A percentile compares a stretch with the other conserved stretches of the same genome.
Conservation (phyloP, 2,329 filamentous ascomycete species). For the Penicillium sp. region DNA sequence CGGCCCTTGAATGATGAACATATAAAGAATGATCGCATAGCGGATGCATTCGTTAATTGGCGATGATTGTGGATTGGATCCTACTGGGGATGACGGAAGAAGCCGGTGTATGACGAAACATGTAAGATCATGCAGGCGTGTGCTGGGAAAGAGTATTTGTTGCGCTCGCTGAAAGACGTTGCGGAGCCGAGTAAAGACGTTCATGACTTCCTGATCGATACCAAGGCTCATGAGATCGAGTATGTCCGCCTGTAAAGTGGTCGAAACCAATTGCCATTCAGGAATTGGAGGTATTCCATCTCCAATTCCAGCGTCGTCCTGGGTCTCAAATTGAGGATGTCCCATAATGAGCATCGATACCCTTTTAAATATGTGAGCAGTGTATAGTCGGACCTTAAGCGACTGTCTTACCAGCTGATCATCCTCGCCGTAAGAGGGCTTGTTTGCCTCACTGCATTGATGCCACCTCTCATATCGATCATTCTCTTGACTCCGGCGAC, state of each 20-base stretch:
- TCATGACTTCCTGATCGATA: slow-evolving; percentile 36
- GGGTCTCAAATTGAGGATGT: slow-evolving; percentile 52
- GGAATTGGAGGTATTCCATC: slow-evolving; percentile 51
- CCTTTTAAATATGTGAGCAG: slow-evolving; percentile 37
- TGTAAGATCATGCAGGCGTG: slow-evolving; percentile 54
- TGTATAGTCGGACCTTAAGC: neutral
- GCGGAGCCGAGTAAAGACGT: slow-evolving; percentile 47
- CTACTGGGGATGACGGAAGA: slow-evolving; percentile 25
- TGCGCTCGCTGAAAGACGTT: slow-evolving; percentile 42
- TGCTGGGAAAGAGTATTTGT: slow-evolving; percentile 30
- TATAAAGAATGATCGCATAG: slow-evolving; percentile 50
- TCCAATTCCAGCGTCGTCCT: slow-evolving; percentile 51
- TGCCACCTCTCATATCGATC: slow-evolving; percentile 52
- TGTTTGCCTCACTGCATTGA: slow-evolving; percentile 47
- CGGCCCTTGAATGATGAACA: slow-evolving; percentile 55
- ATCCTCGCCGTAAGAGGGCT: slow-evolving; percentile 57
- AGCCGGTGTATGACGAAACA: slow-evolving; percentile 56
- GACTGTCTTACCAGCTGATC: slow-evolving; percentile 51
- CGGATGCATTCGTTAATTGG: slow-evolving; percentile 48
- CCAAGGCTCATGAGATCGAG: slow-evolving; percentile 22
- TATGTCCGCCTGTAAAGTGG: slow-evolving; percentile 8
- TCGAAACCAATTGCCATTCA: slow-evolving; percentile 47
- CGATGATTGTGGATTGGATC: slow-evolving; percentile 6
- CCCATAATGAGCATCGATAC: slow-evolving; percentile 57
- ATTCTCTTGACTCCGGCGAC: slow-evolving; percentile 52